phyloP scores from a whole-genome alignment of 2,329 filamentous ascomycete genomes.

The Aspergillus melleus region DNA sequence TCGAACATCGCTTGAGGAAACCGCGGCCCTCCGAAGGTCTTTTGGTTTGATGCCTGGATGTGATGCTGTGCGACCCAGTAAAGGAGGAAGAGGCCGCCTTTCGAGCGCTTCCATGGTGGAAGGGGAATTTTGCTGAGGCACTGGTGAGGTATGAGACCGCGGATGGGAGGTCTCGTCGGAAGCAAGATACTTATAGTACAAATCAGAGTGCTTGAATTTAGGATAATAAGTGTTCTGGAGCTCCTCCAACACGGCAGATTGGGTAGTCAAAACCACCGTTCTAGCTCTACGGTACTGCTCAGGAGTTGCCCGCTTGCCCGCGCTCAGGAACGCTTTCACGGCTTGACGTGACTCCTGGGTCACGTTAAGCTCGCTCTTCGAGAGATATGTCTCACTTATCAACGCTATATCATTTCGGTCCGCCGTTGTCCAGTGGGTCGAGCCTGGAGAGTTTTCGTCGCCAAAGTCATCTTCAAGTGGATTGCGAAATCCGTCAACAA shows the following conservation, averaged over 20 bases:
- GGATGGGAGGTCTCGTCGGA: slow-evolving; percentile 66
- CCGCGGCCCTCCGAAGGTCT: slow-evolving; percentile 60
- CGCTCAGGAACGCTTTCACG: slow-evolving; percentile 75
- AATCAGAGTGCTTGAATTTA: slow-evolving; percentile 85
- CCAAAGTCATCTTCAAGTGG: slow-evolving; percentile 84
- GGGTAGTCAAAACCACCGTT: slow-evolving; percentile 75
- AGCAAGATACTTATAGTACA: slow-evolving; percentile 95
- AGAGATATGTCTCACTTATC: slow-evolving; percentile 87
- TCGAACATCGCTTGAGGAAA: slow-evolving; percentile 62
- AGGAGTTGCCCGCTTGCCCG: slow-evolving; percentile 72
- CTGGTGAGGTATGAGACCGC: slow-evolving; percentile 18
- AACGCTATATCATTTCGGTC: slow-evolving; percentile 86
- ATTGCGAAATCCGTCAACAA: slow-evolving; percentile 93
- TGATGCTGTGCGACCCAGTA: slow-evolving; percentile 50
- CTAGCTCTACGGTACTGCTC: slow-evolving; percentile 82
- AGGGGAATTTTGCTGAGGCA: slow-evolving; percentile 19
- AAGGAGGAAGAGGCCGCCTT: slow-evolving; percentile 42
- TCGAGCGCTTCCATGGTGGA: slow-evolving; percentile 31
- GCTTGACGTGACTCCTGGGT: slow-evolving; percentile 66
- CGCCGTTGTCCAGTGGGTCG: slow-evolving; percentile 74
- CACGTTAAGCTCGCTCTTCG: slow-evolving; percentile 77
- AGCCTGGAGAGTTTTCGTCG: slow-evolving; percentile 64
- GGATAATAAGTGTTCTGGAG: slow-evolving; percentile 80
- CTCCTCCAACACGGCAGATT: slow-evolving; percentile 79
- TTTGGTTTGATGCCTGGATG: slow-evolving; percentile 45